Evolutionary conservation across 306 rosid species (phyloP).

Genomic region (Senna siamea): DNA sequence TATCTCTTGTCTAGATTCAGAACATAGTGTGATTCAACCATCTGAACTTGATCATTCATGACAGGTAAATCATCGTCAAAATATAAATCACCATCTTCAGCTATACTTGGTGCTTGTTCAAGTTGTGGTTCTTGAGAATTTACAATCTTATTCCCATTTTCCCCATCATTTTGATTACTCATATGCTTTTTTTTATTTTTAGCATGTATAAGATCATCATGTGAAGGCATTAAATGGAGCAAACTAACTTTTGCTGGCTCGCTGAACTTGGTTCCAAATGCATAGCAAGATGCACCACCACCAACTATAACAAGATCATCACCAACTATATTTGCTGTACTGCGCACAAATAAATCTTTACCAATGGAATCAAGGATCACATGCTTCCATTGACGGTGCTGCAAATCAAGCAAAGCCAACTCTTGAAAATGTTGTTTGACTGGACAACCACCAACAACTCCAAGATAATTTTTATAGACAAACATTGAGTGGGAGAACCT

Average conservation of each 20-base stretch:
- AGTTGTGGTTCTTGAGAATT: slow-evolving; percentile 36
- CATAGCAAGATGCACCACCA: slow-evolving; percentile 95
- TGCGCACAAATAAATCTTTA: slow-evolving; percentile 83
- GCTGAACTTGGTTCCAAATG: slow-evolving; percentile 95
- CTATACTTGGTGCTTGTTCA: slow-evolving; percentile 41
- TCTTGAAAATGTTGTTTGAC: slow-evolving; percentile 75
- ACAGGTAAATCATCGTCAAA: slow-evolving; percentile 36
- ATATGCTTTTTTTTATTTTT: slow-evolving; percentile 36
- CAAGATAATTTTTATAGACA: slow-evolving; percentile 69
- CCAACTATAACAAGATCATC: slow-evolving; percentile 79
- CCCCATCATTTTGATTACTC: slow-evolving; percentile 42
- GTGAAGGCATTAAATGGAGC: slow-evolving; percentile 47
- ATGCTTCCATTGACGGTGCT: slow-evolving; percentile 61
- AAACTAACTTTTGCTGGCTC: slow-evolving; percentile 76
- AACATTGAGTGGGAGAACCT: slow-evolving; percentile 95
- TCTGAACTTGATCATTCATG: slow-evolving; percentile 42
- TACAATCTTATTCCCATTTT: slow-evolving; percentile 31
- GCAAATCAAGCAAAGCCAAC: slow-evolving; percentile 82
- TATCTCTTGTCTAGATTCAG: slow-evolving; percentile 68
- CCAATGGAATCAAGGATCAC: slow-evolving; percentile 65
- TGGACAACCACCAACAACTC: slow-evolving; percentile 94
- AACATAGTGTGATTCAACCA: slow-evolving; percentile 52
- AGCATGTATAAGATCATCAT: slow-evolving; percentile 42
- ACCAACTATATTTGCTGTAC: slow-evolving; percentile 72
- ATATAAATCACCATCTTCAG: slow-evolving; percentile 43